Evolutionary conservation across 2,329 filamentous ascomycete genomes (phyloP).

Genomic region (Monosporascus ibericus): DNA sequence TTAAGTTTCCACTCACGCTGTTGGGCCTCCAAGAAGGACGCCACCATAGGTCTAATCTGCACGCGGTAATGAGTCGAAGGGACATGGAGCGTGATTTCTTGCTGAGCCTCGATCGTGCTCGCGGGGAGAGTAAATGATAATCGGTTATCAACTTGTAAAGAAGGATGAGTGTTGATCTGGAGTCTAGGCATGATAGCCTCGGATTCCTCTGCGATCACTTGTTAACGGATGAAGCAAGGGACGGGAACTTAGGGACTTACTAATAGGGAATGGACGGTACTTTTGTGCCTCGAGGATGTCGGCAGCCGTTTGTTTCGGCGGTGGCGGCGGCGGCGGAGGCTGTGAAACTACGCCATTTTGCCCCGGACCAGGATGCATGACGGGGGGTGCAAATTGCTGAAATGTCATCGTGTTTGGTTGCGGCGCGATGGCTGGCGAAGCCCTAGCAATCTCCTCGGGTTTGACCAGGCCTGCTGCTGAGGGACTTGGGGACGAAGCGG

Average conservation of each 20-base stretch:
- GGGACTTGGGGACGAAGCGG: conserved; percentile 40
- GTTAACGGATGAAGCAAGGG: conserved; percentile 5
- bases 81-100: conserved; percentile 67
- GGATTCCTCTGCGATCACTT: conserved; percentile 14
- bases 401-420: conserved; percentile 21
- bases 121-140: conserved; percentile 61
- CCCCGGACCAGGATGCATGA: conserved; percentile 10
- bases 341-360: conserved; percentile 15
- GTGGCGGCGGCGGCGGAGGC: conserved; percentile 11
- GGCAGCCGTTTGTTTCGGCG: conserved; percentile 21
- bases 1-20: conserved; percentile 71
- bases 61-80: conserved; percentile 63
- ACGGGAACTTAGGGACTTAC: conserved; percentile 12
- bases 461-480: conserved; percentile 28
- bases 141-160: conserved; percentile 53
- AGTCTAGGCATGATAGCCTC: conserved; percentile 25
- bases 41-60: conserved; percentile 63
- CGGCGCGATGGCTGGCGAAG: conserved; percentile 25
- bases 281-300: conserved; percentile 28
- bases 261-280: conserved; percentile 23
- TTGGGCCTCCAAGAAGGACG: conserved; percentile 51
- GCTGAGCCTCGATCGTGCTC: conserved; percentile 58
- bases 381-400: conserved; percentile 20
- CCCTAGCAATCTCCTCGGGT: conserved; percentile 28
- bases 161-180: conserved; percentile 46